A percentile compares a stretch with the other conserved stretches of the same genome.
phyloP scores from a whole-genome alignment of 2,329 filamentous ascomycete species.

The Arthrobotrys iridis region DNA sequence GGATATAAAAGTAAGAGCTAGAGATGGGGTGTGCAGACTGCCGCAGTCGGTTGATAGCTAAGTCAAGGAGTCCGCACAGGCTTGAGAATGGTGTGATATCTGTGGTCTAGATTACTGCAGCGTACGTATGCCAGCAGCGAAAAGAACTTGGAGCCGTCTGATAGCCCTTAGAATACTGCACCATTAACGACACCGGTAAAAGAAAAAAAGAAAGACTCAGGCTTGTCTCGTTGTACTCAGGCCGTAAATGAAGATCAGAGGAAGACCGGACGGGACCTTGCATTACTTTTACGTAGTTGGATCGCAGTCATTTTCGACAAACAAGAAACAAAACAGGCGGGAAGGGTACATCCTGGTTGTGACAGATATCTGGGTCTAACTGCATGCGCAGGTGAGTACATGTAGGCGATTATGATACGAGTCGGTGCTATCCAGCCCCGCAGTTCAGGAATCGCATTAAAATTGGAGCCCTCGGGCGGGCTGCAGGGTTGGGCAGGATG shows the following conservation, averaged over 20 bases:
- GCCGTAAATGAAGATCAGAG: slow-evolving; percentile 26
- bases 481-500: background rate
- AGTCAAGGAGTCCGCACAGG: background rate
- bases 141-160: background rate
- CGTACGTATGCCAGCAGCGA: background rate
- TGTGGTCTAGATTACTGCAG: background rate
- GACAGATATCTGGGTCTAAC: slow-evolving; percentile 12
- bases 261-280: slow-evolving; percentile 31
- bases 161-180: background rate
- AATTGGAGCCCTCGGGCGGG: background rate
- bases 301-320: slow-evolving; percentile 1
- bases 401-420: slow-evolving; percentile 21
- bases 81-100: background rate
- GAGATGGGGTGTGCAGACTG: no score
- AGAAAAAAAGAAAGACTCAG: no score
- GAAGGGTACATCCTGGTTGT: slow-evolving; percentile 43
- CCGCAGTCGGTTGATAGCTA: background rate
- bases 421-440: slow-evolving; percentile 27
- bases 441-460: background rate
- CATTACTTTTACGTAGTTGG: slow-evolving; percentile 39
- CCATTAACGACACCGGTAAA: background rate
- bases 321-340: slow-evolving; percentile 36
- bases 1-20: no score
- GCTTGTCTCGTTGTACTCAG: no score
- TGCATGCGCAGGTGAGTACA: slow-evolving; percentile 4